These are phyloP conservation scores for Coniferiporia weirii DNA, from an alignment of 1,284 basidiomycete species.

Conservation along the genomic window DNA sequence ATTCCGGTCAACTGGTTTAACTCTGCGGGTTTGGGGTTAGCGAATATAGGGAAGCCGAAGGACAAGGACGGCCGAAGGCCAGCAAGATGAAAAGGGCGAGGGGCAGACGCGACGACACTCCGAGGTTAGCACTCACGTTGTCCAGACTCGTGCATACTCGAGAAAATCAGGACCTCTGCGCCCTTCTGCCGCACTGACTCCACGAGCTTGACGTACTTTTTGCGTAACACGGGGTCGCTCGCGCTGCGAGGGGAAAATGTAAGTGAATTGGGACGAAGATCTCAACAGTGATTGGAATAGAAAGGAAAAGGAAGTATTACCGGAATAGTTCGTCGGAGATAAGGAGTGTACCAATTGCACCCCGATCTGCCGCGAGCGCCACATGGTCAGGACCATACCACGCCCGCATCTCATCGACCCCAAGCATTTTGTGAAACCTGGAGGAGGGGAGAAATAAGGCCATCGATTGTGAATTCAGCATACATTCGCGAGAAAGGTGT, in stretches of 20 bases:
- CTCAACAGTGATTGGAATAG: neutral
- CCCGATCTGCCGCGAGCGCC: conserved; percentile 83
- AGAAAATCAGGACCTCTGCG: conserved; percentile 94
- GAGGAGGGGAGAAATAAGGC: conserved; percentile 4
- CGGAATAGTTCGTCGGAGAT: conserved; percentile 96
- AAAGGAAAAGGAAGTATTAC: conserved; percentile 34
- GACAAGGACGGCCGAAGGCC: neutral
- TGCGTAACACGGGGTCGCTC: conserved; percentile 70
- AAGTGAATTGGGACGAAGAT: conserved; percentile 2
- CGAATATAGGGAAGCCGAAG: neutral
- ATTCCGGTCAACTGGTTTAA: conserved; percentile 94
- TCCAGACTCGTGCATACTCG: conserved; percentile 98
- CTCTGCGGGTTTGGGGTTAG: conserved; percentile 44
- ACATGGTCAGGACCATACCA: conserved; percentile 99
- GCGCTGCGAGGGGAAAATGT: conserved; percentile 40
- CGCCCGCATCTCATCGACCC: conserved; percentile 89
- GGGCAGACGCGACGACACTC: neutral
- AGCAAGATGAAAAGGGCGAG: conserved; percentile 5
- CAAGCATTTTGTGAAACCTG: conserved; percentile 97
- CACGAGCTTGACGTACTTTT: conserved; percentile 84
- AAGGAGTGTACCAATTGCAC: conserved; percentile 90
- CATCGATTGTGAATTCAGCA: neutral
- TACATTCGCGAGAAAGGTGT: neutral
- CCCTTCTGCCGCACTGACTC: conserved; percentile 87
- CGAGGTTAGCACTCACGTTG: conserved; percentile 60